Conservation (phyloP, 2,329 filamentous ascomycete species). For the Claviceps capensis region DNA sequence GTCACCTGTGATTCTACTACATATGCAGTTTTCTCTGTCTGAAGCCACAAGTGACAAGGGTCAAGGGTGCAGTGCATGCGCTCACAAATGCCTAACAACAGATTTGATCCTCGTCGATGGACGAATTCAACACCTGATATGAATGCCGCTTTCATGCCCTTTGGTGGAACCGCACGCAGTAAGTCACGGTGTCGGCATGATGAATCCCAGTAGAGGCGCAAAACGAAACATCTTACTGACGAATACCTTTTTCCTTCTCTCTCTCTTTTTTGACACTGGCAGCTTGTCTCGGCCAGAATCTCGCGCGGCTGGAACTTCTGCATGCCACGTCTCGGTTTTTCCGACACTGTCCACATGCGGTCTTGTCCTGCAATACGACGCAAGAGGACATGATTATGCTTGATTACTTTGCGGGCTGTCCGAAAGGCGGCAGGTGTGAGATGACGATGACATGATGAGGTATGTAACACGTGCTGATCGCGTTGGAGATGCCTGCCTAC, state of each 20-base stretch:
- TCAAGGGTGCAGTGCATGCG: too few species aligned
- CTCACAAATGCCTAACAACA: not conserved
- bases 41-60: too few species aligned
- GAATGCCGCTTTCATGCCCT: constrained; percentile 1
- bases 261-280: not conserved
- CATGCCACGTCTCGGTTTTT: not conserved
- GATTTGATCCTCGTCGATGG: constrained; percentile 1
- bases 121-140: not conserved
- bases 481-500: too few species aligned
- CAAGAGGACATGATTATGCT: not conserved
- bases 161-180: not conserved
- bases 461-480: not conserved
- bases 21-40: too few species aligned
- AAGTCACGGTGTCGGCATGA: not conserved
- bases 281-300: constrained; percentile 1
- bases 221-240: not conserved
- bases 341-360: not conserved
- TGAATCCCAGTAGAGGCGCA: too few species aligned
- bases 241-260: not conserved
- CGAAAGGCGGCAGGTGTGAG: not conserved
- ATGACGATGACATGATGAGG: not conserved
- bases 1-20: too few species aligned
- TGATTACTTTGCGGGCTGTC: not conserved
- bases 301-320: not conserved
- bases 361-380: not conserved